Evolutionary conservation across 176 grass and related monocot genomes (phyloP), one percentile per base, ranked within the genome.

Genomic region (Cenchrus purpureus): DNA sequence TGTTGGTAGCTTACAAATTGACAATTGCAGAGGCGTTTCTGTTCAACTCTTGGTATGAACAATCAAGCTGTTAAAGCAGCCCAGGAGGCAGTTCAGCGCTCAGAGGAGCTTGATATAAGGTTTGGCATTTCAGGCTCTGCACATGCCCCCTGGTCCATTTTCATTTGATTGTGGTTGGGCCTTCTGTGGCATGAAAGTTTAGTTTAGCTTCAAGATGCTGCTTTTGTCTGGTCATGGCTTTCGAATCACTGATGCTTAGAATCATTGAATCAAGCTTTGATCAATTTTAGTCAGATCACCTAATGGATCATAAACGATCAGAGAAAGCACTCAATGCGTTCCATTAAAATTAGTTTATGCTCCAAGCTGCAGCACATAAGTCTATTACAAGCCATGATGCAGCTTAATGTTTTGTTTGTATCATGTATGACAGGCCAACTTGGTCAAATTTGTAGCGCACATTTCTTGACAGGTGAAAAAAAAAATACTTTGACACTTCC

Each of bases 51-150:
- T 83, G 94, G 94, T 34, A 94, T 97, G 94, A 94, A 91, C 82
- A 94, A 97, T 71, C 74, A 86, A 84, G 91, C 94, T 84, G 89
- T 97, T 73, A 97, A 94, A 90, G 94, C 94, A 71, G 94, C 92
- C 74, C 89, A 97, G 87, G 94, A 97, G 74, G 94, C 94, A 85
- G 94, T 97, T 40, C 73, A 82, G 31, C 88, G 87, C 71, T 94
- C 92, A 79, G 91, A 93, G 73, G 85, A 87, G 46, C 94, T 97
- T 86, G 94, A 97, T 87, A 97, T 97, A 81, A 94, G 94, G 94
- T 97, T 85, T 49, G 56, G 2, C 19, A 51, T 68, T 90, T 68
- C 78, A 16, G 20, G 67, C 52, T 74, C 22, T 52, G 4, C 57
- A 25, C 25, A 63, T 29, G 20, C 19, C 40, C 37, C 29, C 15